phyloP scores from a whole-genome alignment of 1,284 basidiomycete genomes.

The Ceratobasidium papillatum region DNA sequence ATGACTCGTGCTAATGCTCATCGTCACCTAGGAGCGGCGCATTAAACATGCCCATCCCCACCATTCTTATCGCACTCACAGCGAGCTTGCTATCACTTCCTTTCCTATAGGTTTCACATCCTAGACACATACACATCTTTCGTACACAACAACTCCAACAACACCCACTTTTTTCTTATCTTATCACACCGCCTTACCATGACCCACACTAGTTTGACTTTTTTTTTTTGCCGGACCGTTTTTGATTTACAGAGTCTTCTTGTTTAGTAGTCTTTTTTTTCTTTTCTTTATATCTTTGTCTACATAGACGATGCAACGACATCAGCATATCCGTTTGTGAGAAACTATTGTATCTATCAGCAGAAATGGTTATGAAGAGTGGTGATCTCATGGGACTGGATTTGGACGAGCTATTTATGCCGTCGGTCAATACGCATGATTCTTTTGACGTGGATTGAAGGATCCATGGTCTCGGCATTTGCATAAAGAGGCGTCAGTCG shows the following conservation, averaged over 20 bases:
- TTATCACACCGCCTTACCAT: constrained; percentile 5
- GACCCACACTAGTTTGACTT: neutral
- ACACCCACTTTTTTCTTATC: constrained; percentile 10
- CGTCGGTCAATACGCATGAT: constrained; percentile 4
- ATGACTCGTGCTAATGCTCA: neutral
- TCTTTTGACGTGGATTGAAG: constrained; percentile 22
- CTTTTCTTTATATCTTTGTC: neutral
- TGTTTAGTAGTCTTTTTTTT: neutral
- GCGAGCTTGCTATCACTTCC: constrained; percentile 19
- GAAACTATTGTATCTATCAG: constrained; percentile 33
- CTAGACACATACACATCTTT: neutral
- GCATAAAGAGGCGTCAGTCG: neutral
- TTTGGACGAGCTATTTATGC: constrained; percentile 24
- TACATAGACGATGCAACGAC: constrained; percentile 19
- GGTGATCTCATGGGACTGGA: too few relatives aligned
- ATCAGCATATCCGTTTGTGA: constrained; percentile 34
- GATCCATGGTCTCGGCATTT: constrained; percentile 5
- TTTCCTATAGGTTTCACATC: constrained; percentile 12
- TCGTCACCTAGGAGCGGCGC: constrained; percentile 19
- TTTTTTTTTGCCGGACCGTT: neutral
- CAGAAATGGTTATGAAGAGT: too few relatives aligned
- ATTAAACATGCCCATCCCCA: constrained; percentile 17
- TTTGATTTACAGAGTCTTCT: neutral
- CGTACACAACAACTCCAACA: neutral
- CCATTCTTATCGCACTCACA: neutral